Conservation (phyloP, 2,329 filamentous ascomycete genomes). For the Phialemonium atrogriseum region DNA sequence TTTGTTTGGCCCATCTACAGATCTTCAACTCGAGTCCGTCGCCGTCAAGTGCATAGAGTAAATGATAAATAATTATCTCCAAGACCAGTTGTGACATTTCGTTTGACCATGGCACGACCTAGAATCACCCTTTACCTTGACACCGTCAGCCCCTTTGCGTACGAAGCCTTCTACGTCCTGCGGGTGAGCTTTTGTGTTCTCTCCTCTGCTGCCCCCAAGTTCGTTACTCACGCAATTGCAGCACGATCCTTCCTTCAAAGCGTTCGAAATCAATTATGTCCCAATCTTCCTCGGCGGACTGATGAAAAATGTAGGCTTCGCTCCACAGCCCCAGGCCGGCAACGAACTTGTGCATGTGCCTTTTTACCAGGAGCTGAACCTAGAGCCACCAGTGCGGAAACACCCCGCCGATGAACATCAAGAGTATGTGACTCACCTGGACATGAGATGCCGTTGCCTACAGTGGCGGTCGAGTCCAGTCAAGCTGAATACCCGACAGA, state of each 20-base stretch:
- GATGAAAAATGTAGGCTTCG: constrained; percentile 23
- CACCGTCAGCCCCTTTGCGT: constrained; percentile 30
- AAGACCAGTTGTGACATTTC: too few relatives aligned
- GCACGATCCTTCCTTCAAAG: constrained; percentile 22
- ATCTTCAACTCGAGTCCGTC: too few relatives aligned
- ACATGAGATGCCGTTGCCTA: not conserved
- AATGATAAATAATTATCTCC: too few relatives aligned
- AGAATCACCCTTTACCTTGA: constrained; percentile 30
- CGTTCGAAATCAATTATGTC: constrained; percentile 22
- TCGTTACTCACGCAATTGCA: constrained; percentile 8
- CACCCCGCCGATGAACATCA: constrained; percentile 25
- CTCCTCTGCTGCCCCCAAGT: not conserved
- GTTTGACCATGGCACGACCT: constrained; percentile 9
- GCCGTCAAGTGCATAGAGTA: too few relatives aligned
- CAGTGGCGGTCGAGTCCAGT: not conserved
- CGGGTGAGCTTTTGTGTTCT: constrained; percentile 18
- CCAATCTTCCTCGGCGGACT: constrained; percentile 29
- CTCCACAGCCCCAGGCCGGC: too few relatives aligned
- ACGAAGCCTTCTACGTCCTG: constrained; percentile 27
- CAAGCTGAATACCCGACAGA: constrained; percentile 14
- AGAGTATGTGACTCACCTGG: constrained; percentile 19
- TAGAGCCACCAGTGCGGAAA: constrained; percentile 21
- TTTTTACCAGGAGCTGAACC: not conserved
- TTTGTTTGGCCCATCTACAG: too few relatives aligned
- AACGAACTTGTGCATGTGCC: not conserved